These are phyloP conservation scores for Epichloe hybrida DNA, from an alignment of 2,329 filamentous ascomycete genomes.

Conservation along the genomic window DNA sequence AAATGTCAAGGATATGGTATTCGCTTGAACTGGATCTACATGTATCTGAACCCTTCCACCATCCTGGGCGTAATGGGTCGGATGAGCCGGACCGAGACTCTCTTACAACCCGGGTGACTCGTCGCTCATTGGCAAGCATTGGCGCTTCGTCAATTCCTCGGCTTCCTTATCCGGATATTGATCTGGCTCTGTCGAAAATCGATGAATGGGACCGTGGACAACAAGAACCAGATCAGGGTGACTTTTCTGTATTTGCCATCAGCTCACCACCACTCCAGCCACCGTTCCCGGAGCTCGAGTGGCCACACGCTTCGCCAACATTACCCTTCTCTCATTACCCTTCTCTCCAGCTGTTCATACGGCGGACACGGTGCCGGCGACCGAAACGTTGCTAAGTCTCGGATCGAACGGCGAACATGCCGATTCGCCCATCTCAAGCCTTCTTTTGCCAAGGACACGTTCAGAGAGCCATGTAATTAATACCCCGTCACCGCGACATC, in stretches of 20 bases:
- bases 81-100: background rate
- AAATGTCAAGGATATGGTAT: conserved; percentile 11
- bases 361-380: background rate
- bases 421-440: background rate
- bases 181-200: conserved; percentile 4
- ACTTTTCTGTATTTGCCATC: background rate
- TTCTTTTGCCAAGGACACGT: too few relatives aligned
- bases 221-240: background rate
- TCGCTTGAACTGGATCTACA: conserved; percentile 8
- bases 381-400: background rate
- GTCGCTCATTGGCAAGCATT: background rate
- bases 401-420: background rate
- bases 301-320: background rate
- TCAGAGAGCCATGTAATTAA: background rate
- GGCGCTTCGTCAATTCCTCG: background rate
- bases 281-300: background rate
- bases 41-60: conserved; percentile 1
- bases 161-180: conserved; percentile 3
- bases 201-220: conserved; percentile 4
- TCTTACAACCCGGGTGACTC: background rate
- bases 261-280: background rate
- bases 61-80: background rate
- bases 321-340: background rate
- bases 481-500: conserved; percentile 10
- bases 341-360: background rate